These are phyloP conservation scores for Pseudopithomyces maydicus DNA, from an alignment of 2,329 filamentous ascomycete genomes.

Conservation along the genomic window DNA sequence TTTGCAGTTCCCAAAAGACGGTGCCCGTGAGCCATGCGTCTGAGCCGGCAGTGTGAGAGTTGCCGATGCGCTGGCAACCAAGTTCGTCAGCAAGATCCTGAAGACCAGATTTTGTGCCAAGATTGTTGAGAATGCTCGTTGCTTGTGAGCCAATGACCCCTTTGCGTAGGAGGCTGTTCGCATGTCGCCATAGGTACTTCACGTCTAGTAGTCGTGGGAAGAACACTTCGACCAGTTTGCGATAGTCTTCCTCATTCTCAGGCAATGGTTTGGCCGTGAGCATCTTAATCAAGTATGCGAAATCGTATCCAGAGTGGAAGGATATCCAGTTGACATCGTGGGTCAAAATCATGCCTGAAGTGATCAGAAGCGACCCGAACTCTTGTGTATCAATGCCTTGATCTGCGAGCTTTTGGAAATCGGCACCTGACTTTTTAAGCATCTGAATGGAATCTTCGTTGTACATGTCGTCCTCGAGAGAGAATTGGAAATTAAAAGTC, in stretches of 20 bases:
- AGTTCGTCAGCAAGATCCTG: slow-evolving; percentile 94
- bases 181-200: slow-evolving; percentile 94
- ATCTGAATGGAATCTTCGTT: slow-evolving; percentile 93
- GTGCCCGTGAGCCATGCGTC: slow-evolving; percentile 92
- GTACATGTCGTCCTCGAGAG: slow-evolving; percentile 95
- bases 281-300: slow-evolving; percentile 95
- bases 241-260: slow-evolving; percentile 87
- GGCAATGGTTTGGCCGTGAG: slow-evolving; percentile 83
- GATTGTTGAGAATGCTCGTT: slow-evolving; percentile 77
- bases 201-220: slow-evolving; percentile 95
- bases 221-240: slow-evolving; percentile 85
- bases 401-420: slow-evolving; percentile 81
- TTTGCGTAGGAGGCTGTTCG: slow-evolving; percentile 66
- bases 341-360: slow-evolving; percentile 86
- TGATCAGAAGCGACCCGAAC: slow-evolving; percentile 88
- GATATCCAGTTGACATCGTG: slow-evolving; percentile 94
- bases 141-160: slow-evolving; percentile 52
- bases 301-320: slow-evolving; percentile 98
- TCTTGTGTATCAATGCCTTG: slow-evolving; percentile 89
- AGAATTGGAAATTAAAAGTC: slow-evolving; percentile 99
- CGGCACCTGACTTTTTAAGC: slow-evolving; percentile 87
- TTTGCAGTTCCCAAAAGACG: slow-evolving; percentile 92
- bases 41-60: slow-evolving; percentile 89
- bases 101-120: slow-evolving; percentile 88
- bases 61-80: slow-evolving; percentile 85